A percentile compares a stretch with the other conserved stretches of the same genome.
These are phyloP conservation scores for Linnemannia elongata DNA, from an alignment of 192 early-diverging fungal genomes.

Conservation along the genomic window DNA sequence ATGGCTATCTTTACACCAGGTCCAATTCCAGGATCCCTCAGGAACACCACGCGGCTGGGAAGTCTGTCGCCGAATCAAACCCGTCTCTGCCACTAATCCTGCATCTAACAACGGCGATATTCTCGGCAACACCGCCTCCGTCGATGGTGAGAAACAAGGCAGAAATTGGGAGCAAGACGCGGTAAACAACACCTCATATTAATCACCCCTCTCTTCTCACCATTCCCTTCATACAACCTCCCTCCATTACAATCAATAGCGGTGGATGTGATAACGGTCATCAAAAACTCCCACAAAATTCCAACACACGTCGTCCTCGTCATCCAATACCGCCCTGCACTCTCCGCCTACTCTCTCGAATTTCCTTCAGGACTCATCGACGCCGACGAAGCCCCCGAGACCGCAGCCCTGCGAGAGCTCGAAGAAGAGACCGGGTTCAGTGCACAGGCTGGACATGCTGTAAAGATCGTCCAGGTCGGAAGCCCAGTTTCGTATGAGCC, in stretches of 20 bases:
- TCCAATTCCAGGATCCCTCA: constrained; percentile 55
- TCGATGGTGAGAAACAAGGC: constrained; percentile 40
- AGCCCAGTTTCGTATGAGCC: constrained; percentile 64
- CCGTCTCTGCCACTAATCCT: not conserved
- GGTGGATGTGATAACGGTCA: constrained; percentile 60
- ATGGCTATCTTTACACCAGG: constrained; percentile 58
- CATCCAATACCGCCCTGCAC: constrained; percentile 62
- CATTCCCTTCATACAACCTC: not conserved
- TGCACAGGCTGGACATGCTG: constrained; percentile 22
- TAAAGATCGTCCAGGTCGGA: constrained; percentile 28
- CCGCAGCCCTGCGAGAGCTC: constrained; percentile 61
- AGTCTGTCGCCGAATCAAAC: constrained; percentile 32
- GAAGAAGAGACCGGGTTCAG: constrained; percentile 64
- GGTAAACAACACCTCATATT: not conserved
- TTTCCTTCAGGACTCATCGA: constrained; percentile 68
- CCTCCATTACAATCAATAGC: constrained; percentile 27
- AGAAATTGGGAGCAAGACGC: not conserved
- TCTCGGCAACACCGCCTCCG: not conserved
- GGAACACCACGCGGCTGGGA: constrained; percentile 48
- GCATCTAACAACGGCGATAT: not conserved
- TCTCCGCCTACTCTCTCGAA: constrained; percentile 59
- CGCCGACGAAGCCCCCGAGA: constrained; percentile 40
- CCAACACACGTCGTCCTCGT: constrained; percentile 58
- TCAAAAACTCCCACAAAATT: constrained; percentile 22
- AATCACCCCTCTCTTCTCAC: not conserved